phyloP scores from a whole-genome alignment of 305 asterid species.

The Ilex paraguariensis region DNA sequence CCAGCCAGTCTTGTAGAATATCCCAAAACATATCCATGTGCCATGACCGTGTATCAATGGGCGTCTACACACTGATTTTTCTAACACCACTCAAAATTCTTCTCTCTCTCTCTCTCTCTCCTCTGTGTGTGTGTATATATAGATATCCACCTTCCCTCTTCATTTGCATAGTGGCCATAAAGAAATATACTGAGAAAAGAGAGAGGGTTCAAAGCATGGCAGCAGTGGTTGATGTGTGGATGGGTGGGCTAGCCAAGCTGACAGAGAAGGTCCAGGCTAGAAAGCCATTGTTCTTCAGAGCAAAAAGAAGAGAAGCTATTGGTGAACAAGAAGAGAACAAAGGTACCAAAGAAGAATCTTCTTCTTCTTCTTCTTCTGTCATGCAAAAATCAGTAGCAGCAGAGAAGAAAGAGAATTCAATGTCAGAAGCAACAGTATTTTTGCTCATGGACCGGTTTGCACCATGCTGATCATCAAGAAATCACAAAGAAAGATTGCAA shows the following conservation, averaged over 20 bases:
- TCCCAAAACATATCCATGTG: constrained; percentile 13
- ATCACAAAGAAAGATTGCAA: background rate
- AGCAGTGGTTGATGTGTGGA: constrained; percentile 22
- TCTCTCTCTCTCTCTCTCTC: constrained; percentile 7
- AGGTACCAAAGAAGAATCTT: constrained; percentile 8
- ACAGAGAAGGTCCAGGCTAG: constrained; percentile 13
- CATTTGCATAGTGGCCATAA: constrained; percentile 1
- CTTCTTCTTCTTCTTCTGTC: constrained; percentile 17
- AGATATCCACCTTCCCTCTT: background rate
- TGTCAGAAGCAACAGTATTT: constrained; percentile 34
- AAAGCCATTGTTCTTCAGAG: constrained; percentile 15
- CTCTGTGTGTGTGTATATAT: constrained; percentile 2
- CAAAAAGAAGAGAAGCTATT: constrained; percentile 17
- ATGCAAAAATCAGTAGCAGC: constrained; percentile 15
- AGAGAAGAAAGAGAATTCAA: constrained; percentile 28
- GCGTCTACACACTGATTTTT: constrained; percentile 15
- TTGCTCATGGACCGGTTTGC: constrained; percentile 65
- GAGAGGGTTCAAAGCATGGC: constrained; percentile 12
- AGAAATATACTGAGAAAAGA: constrained; percentile 4
- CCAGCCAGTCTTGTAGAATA: constrained; percentile 16
- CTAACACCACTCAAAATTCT: constrained; percentile 11
- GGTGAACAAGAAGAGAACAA: constrained; percentile 17
- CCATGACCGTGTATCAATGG: constrained; percentile 6
- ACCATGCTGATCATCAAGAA: constrained; percentile 29
- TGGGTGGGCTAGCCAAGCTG: constrained; percentile 17